Base-by-base conservation (phyloP, 495 filamentous ascomycete species). In the Platismatia glauca region DNA sequence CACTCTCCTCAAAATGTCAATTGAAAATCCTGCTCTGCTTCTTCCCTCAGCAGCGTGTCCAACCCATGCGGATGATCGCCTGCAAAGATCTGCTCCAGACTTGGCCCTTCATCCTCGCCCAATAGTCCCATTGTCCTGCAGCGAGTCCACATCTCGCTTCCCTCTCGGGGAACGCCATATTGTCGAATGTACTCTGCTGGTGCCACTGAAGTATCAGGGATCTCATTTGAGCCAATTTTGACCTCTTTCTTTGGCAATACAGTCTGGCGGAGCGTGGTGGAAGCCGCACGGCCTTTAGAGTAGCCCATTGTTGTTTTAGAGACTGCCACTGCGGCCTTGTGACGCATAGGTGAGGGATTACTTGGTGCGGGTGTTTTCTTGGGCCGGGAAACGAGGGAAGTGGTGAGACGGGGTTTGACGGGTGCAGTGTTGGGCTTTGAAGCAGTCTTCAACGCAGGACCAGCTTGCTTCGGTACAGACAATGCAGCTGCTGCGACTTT, bases 221-320 rank as follows among this genome's bases (percentile, higher is more conserved):
- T 62, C 22, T 61, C 60, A 29, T 59, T 52, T 38, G 55, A 55
- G 24, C 52, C 29, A 27, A 38, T 52, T 31, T 53, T 48, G 35
- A 27, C 35, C 6, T 57, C 43, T 59, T 66, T 62, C 20, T 44
- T 55, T 57, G 65, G 63, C 3, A 62, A 33, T 27, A 60, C 35
- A 22, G 71, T 72, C 55, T 73, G 73, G 48, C 73, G 71, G 65
- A 84, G 62, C 7, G 68, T 74, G 13, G 77, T 74, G 11, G 86
- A 86, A 18, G 85, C 80, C 20, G 78, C 79, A 20, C 90, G 81
- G 34, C 91, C 90, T 69, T 87, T 89, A 58, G 83, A 84, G 70
- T 91, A 93, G 9, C 91, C 91, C 34, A 96, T 74, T 0, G 91
- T 95, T 55, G 82, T 88, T 58, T 83, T 82, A 16, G 91, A 92